Evolutionary conservation across 2,329 filamentous ascomycete species (phyloP), one percentile per base, ranked within the genome.

Genomic region (Graphium sp.): DNA sequence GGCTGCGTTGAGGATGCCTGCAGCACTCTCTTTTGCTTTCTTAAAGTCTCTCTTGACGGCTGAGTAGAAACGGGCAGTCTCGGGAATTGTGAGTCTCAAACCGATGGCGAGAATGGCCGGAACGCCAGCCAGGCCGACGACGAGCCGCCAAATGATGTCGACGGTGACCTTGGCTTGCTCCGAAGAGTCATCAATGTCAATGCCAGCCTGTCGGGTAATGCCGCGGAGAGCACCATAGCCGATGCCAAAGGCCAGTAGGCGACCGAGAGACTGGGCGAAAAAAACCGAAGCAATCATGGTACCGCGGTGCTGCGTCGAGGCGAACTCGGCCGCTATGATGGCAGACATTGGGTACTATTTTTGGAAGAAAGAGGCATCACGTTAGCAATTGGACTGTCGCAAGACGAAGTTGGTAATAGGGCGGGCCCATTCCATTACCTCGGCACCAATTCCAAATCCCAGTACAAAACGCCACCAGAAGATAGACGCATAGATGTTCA

Each of bases 231-330:
- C 46, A 19, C 58, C 60, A 37, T 62, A 64, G 40, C 62, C 62
- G 39, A 62, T 53, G 52, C 58, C 61, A 38, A 59, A 63, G 7
- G 58, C 56, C 12, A 63, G 42, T 49, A 61, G 58, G 28, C 52
- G 55, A 27, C 58, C 60, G 21, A 53, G 27, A 2, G 43, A 39
- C 31, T 47, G 44, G 34, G 41, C 41, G 6, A 39, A 29, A 24
- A 45, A 46, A 11, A 48, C 39, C 12, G 40, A 35, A 3, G 44
- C 40, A 13, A 48, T 32, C 35, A 44, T 41, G 6, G 34, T 35
- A 6, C 39, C 40, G 15, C 45, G 31, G 7, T 36, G 41, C 9
- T 38, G 24, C 6, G 45, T 48, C 2, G 44, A 41, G 7, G 39
- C 34, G 26, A 37, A 48, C 24, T 48, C 45, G 1, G 43, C 42